Evolutionary conservation across 257 asterid genomes (phyloP).

Genomic region (Mentha longifolia): DNA sequence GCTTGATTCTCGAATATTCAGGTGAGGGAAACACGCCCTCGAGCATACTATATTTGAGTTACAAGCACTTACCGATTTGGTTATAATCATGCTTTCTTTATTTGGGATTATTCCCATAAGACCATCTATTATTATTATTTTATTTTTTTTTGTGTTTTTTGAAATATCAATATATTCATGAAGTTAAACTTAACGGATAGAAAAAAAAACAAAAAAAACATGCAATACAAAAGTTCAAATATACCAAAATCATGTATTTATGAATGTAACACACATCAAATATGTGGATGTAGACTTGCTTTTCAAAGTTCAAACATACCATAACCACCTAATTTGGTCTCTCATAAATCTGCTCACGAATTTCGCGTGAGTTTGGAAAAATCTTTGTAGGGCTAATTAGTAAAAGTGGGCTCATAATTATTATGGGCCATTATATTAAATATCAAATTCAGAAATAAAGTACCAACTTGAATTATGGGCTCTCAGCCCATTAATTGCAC

Average conservation of each 20-base stretch:
- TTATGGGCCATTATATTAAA: background rate
- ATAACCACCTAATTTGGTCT: background rate
- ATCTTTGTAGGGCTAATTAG: background rate
- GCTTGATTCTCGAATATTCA: background rate
- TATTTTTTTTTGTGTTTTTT: too few relatives aligned
- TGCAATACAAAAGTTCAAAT: too few relatives aligned
- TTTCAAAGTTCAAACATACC: conserved; percentile 5
- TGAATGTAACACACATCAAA: background rate
- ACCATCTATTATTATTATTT: too few relatives aligned
- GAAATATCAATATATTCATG: too few relatives aligned
- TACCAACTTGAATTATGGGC: background rate
- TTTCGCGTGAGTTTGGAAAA: background rate
- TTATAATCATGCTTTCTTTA: too few relatives aligned
- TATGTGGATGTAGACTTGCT: background rate
- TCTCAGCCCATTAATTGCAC: background rate
- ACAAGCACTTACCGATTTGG: too few relatives aligned
- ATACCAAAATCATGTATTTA: too few relatives aligned
- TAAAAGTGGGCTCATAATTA: background rate
- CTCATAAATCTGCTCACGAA: conserved; percentile 1
- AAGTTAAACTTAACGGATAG: too few relatives aligned
- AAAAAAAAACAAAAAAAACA: too few relatives aligned
- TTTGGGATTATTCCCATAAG: too few relatives aligned
- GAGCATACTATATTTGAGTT: too few relatives aligned
- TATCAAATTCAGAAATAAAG: background rate
- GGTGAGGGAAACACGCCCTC: too few relatives aligned